These are phyloP conservation scores for Penicillium palitans DNA, from an alignment of 2,329 filamentous ascomycete species.

Conservation along the genomic window DNA sequence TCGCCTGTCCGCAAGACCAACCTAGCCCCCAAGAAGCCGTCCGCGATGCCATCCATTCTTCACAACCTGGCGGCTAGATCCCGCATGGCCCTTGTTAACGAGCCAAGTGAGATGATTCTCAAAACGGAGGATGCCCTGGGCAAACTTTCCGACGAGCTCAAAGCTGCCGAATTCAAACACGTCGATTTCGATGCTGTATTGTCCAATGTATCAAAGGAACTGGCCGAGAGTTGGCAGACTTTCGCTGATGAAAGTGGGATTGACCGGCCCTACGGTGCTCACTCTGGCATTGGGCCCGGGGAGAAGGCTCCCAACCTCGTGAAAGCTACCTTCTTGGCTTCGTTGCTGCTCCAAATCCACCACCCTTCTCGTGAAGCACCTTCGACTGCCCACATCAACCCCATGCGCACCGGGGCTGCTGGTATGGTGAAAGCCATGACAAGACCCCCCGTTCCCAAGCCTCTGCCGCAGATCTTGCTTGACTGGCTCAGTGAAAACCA, in stretches of 20 bases:
- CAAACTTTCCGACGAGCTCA: conserved; percentile 57
- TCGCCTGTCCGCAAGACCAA: conserved; percentile 34
- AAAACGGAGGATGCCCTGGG: conserved; percentile 71
- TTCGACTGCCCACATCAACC: conserved; percentile 24
- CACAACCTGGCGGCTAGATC: conserved; percentile 64
- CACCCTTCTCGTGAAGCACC: conserved; percentile 58
- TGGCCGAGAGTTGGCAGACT: conserved; percentile 38
- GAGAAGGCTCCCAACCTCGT: conserved; percentile 63
- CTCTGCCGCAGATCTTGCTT: conserved; percentile 75
- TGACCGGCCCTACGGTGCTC: conserved; percentile 40
- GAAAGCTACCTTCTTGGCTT: conserved; percentile 77
- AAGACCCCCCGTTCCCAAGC: conserved; percentile 29
- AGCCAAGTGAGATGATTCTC: conserved; percentile 71
- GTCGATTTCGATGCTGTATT: conserved; percentile 34
- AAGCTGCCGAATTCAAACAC: conserved; percentile 35
- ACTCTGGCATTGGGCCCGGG: conserved; percentile 65
- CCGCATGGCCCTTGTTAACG: conserved; percentile 61
- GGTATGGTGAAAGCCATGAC: conserved; percentile 32
- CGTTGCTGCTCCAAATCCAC: conserved; percentile 74
- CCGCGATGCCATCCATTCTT: conserved; percentile 69
- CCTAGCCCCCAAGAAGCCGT: conserved; percentile 52
- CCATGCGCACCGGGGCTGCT: conserved; percentile 29
- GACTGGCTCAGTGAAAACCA: conserved; percentile 80
- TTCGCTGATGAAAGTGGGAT: conserved; percentile 45
- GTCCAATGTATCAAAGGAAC: conserved; percentile 36